Base-by-base conservation (phyloP, 1,139 yeast genomes). In the Hyphopichia buzzinii region DNA sequence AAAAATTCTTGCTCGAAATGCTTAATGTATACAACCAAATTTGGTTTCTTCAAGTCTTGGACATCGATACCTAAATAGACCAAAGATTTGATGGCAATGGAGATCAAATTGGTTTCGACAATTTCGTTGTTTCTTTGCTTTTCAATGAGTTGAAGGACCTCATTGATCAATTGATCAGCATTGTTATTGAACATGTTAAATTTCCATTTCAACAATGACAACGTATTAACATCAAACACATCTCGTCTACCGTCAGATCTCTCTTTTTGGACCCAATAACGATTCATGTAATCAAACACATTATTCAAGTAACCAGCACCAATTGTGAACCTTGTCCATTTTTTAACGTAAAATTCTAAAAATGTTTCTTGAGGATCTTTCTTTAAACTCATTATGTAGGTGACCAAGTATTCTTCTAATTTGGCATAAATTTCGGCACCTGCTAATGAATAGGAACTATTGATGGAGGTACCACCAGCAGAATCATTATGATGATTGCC, bases 241-340 rank as follows among this genome's bases (percentile, higher is more conserved):
- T 88, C 89, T 46, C 90, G 76, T 52, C 88, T 79, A n/a, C 97
- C 97, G 56, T 92, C 97, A 30, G 90, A 86, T 52, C 97, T 77
- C 60, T 92, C 97, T 56, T 95, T 89, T 52, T 85, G 88, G 34
- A 94, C 97, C 98, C 98, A 94, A 62, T 92, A 92, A 46, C 97
- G 77, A 60, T 94, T 94, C 77, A 94, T 81, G 60, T 94, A 94
- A 57, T 90, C 96, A 56, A 92, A 88, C 21, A 94, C 94, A 59
- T 94, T 95, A 60, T 89, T 89, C 61, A 94, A 67, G 59, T 88
- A 86, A 14, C 90, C 85, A 1, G 97, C 95, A 27, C 98, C 98
- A 39, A 87, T 79, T 26, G 95, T 81, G 57, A 78, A 94, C 43
- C 97, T 74, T 43, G 83, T 81, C 97, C 97, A 94, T 46, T 84